Evolutionary conservation across 1,139 yeast genomes (phyloP).

Genomic region (Yamadazyma songkhlaensis): DNA sequence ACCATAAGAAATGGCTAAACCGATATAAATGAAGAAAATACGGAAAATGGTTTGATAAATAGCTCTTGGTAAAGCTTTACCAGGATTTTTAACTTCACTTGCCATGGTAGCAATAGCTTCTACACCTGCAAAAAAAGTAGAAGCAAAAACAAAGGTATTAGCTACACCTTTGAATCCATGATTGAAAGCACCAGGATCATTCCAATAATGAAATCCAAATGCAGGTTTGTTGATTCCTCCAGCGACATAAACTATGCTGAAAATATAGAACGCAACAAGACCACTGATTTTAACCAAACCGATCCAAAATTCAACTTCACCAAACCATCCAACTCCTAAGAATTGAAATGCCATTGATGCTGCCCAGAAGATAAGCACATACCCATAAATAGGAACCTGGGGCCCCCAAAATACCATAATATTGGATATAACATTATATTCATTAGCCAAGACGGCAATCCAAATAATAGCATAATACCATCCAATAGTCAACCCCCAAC

Average conservation of each 20-base stretch:
- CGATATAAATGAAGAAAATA: slow-evolving; percentile 53
- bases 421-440: slow-evolving; percentile 53
- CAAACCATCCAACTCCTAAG: slow-evolving; percentile 58
- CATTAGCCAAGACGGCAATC: slow-evolving; percentile 60
- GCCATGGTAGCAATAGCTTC: slow-evolving; percentile 59
- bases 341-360: slow-evolving; percentile 53
- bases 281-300: slow-evolving; percentile 57
- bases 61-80: slow-evolving; percentile 55
- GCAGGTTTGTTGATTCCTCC: slow-evolving; percentile 64
- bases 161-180: slow-evolving; percentile 68
- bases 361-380: slow-evolving; percentile 53
- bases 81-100: slow-evolving; percentile 54
- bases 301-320: slow-evolving; percentile 67
- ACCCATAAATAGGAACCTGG: slow-evolving; percentile 58
- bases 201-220: slow-evolving; percentile 51
- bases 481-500: slow-evolving; percentile 43
- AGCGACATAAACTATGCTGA: slow-evolving; percentile 56
- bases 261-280: slow-evolving; percentile 55
- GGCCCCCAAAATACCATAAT: slow-evolving; percentile 60
- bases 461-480: slow-evolving; percentile 63
- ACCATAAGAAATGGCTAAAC: slow-evolving; percentile 52
- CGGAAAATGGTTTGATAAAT: slow-evolving; percentile 57
- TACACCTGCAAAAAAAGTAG: slow-evolving; percentile 57
- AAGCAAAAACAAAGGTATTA: slow-evolving; percentile 66
- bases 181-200: slow-evolving; percentile 49